These are phyloP conservation scores for Drosera capensis DNA, from an alignment of 148 eudicot genomes.

Conservation along the genomic window DNA sequence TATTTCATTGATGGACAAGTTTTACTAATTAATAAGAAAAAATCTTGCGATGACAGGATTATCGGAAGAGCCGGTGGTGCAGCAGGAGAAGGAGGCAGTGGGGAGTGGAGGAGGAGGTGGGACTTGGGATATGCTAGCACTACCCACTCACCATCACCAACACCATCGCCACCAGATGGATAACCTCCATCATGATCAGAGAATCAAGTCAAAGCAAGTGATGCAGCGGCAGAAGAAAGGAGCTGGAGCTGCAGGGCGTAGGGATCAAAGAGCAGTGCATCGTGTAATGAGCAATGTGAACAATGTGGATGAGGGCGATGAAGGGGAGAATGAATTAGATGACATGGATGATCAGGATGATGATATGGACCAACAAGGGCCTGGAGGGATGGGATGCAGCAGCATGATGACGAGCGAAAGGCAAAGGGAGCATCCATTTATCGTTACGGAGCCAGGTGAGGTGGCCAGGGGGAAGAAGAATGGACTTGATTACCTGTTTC, in stretches of 20 bases:
- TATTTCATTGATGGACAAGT: too few species aligned
- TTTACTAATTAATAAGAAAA: too few species aligned
- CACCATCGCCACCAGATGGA: constrained; percentile 3
- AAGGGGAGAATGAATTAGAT: constrained; percentile 22
- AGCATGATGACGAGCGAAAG: constrained; percentile 47
- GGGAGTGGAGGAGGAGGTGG: constrained; percentile 23
- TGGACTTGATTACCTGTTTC: constrained; percentile 90
- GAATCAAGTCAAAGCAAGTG: constrained; percentile 15
- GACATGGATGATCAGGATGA: constrained; percentile 5
- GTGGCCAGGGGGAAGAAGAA: constrained; percentile 98
- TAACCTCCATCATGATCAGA: constrained; percentile 8
- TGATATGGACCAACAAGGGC: constrained; percentile 9
- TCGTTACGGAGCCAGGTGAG: constrained; percentile 97
- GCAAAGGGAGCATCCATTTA: constrained; percentile 92
- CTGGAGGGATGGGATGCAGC: constrained; percentile 16
- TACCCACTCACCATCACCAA: too few species aligned
- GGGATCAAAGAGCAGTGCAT: background rate
- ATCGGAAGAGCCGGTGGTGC: constrained; percentile 77
- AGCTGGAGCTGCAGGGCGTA: constrained; percentile 13
- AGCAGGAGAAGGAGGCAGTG: constrained; percentile 60
- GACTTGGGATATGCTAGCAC: constrained; percentile 48
- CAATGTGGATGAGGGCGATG: constrained; percentile 21
- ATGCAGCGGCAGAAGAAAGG: constrained; percentile 11
- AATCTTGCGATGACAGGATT: too few species aligned
- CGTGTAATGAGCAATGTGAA: background rate